Conservation (phyloP, 2,329 filamentous ascomycete genomes). For the Albophoma yamanashiensis region DNA sequence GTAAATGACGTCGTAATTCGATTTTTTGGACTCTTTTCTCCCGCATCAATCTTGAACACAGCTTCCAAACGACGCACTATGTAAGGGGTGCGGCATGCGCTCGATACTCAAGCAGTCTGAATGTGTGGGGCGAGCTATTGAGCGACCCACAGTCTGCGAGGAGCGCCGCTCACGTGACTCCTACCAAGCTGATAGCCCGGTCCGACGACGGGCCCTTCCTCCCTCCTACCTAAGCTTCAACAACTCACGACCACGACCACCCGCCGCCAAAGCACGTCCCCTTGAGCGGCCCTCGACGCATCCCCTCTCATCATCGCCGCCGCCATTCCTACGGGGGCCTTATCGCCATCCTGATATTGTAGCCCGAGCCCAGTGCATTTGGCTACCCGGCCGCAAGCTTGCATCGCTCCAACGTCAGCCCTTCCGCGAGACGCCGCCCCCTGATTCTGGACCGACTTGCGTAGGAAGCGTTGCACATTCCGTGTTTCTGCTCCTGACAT, state of each 20-base stretch:
- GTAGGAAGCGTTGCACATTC: slow-evolving; percentile 1
- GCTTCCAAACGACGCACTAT: neutral
- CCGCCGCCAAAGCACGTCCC: neutral
- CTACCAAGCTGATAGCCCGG: neutral
- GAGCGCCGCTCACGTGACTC: neutral
- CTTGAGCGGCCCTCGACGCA: neutral
- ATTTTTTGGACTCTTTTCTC: neutral
- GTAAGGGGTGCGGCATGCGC: neutral
- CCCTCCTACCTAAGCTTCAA: neutral
- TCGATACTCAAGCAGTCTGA: neutral
- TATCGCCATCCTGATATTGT: neutral
- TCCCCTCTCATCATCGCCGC: neutral
- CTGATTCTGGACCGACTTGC: neutral
- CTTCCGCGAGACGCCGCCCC: neutral
- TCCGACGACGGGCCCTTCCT: neutral
- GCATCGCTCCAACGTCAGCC: neutral
- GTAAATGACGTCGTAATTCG: neutral
- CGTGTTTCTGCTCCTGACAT: neutral
- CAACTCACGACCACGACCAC: neutral
- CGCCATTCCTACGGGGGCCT: neutral
- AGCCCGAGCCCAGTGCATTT: neutral
- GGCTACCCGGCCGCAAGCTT: neutral
- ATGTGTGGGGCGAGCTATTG: neutral
- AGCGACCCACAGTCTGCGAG: neutral
- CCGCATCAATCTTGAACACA: neutral